Percentiles rank a stretch among this genome's conserved stretches.
These are phyloP conservation scores for Malassezia brasiliensis DNA, from an alignment of 1,284 basidiomycete species.

Conservation along the genomic window DNA sequence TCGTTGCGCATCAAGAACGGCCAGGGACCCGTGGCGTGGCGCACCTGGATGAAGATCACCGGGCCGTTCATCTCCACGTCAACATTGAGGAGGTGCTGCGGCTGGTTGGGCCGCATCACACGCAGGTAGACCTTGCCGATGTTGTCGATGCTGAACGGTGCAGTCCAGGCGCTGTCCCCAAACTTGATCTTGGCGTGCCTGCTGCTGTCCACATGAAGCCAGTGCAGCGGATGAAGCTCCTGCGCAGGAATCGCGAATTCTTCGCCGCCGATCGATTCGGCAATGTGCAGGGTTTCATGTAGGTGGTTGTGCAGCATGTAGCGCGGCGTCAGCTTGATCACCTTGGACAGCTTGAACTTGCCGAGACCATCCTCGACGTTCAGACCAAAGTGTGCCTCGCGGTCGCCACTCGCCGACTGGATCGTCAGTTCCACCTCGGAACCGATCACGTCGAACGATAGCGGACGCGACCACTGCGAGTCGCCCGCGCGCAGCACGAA, in stretches of 20 bases:
- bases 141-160: constrained; percentile 83
- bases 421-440: constrained; percentile 79
- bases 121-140: constrained; percentile 78
- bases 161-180: constrained; percentile 73
- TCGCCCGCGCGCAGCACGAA: constrained; percentile 75
- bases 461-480: constrained; percentile 70
- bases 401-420: constrained; percentile 59
- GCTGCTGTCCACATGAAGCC: constrained; percentile 56
- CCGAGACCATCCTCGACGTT: constrained; percentile 88
- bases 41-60: constrained; percentile 75
- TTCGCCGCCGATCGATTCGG: constrained; percentile 64
- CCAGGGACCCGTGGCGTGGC: constrained; percentile 63
- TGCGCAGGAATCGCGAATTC: constrained; percentile 49
- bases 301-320: constrained; percentile 83
- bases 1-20: constrained; percentile 86
- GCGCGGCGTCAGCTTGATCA: constrained; percentile 80
- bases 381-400: constrained; percentile 75
- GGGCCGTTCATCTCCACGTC: constrained; percentile 78
- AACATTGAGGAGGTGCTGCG: constrained; percentile 61
- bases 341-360: constrained; percentile 84
- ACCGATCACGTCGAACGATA: constrained; percentile 65
- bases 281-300: constrained; percentile 61
- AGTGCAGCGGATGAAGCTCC: constrained; percentile 63
- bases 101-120: constrained; percentile 49
- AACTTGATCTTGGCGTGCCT: constrained; percentile 68